Evolutionary conservation across 441 rosid genomes (phyloP).

Genomic region (Metrosideros polymorpha): DNA sequence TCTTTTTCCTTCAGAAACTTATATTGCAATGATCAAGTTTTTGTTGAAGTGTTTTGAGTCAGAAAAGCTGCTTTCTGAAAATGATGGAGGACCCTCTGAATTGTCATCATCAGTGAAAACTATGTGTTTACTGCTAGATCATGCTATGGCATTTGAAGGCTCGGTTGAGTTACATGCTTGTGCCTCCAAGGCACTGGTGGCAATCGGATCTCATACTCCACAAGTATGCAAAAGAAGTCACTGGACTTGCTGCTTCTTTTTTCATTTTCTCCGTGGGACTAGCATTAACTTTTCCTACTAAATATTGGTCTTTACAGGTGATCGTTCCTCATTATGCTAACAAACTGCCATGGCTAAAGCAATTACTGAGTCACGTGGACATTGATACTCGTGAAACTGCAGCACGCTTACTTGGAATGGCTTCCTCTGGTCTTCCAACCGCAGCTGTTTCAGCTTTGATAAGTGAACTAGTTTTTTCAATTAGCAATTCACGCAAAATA

Average conservation of each 20-base stretch:
- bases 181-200: slow-evolving; percentile 71
- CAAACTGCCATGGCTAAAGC: slow-evolving; percentile 77
- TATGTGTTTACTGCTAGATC: slow-evolving; percentile 77
- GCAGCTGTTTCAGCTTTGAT: slow-evolving; percentile 50
- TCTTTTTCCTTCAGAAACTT: slow-evolving; percentile 68
- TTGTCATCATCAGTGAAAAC: slow-evolving; percentile 53
- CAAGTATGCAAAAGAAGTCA: slow-evolving; percentile 36
- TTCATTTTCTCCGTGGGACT: neutral
- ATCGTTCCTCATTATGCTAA: slow-evolving; percentile 57
- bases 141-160: slow-evolving; percentile 83
- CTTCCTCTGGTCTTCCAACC: slow-evolving; percentile 70
- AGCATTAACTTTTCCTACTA: slow-evolving; percentile 1
- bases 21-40: slow-evolving; percentile 70
- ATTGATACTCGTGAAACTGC: slow-evolving; percentile 84
- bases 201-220: slow-evolving; percentile 72
- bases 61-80: slow-evolving; percentile 50
- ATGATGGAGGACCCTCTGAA: slow-evolving; percentile 43
- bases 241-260: neutral
- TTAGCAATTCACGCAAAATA: slow-evolving; percentile 40
- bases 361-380: slow-evolving; percentile 68
- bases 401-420: slow-evolving; percentile 91
- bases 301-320: slow-evolving; percentile 33
- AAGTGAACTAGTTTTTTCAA: slow-evolving; percentile 46
- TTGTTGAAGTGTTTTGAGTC: slow-evolving; percentile 83
- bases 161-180: slow-evolving; percentile 82